phyloP scores from a whole-genome alignment of 2,329 filamentous ascomycete species.

The Setomelanomma holmii region DNA sequence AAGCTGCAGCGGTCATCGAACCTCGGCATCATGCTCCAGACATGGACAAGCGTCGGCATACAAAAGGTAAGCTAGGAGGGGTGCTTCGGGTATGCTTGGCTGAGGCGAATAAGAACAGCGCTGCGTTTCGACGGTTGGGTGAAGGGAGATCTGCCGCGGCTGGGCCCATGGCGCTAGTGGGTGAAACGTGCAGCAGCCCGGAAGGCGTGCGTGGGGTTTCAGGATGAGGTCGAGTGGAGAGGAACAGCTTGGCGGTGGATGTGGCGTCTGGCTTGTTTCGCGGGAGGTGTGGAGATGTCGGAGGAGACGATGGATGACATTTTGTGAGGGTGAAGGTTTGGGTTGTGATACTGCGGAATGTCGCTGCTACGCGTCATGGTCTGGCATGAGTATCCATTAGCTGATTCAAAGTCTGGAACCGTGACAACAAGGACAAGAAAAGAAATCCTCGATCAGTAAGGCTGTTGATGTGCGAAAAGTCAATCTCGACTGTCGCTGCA shows the following conservation, averaged over 20 bases:
- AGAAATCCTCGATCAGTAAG: too few species aligned
- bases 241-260: slow-evolving; percentile 1
- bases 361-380: too few species aligned
- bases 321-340: too few species aligned
- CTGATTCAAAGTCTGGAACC: too few species aligned
- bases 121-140: slow-evolving; percentile 1
- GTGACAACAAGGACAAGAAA: too few species aligned
- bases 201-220: neutral
- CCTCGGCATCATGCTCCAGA: slow-evolving; percentile 1
- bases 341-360: too few species aligned
- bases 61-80: neutral
- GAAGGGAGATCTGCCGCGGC: too few species aligned
- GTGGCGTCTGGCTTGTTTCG: neutral
- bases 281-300: neutral
- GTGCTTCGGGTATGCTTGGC: slow-evolving; percentile 7
- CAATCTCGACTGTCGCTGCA: too few species aligned
- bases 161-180: too few species aligned
- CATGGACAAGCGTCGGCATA: slow-evolving; percentile 1
- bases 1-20: slow-evolving; percentile 1
- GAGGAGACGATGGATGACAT: neutral
- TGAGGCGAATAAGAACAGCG: slow-evolving; percentile 6
- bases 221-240: neutral
- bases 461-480: too few species aligned
- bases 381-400: too few species aligned
- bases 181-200: slow-evolving; percentile 8